A percentile compares a stretch with the other conserved stretches of the same genome.
phyloP scores from a whole-genome alignment of 345 rosid genomes.

The Aurinia saxatilis region DNA sequence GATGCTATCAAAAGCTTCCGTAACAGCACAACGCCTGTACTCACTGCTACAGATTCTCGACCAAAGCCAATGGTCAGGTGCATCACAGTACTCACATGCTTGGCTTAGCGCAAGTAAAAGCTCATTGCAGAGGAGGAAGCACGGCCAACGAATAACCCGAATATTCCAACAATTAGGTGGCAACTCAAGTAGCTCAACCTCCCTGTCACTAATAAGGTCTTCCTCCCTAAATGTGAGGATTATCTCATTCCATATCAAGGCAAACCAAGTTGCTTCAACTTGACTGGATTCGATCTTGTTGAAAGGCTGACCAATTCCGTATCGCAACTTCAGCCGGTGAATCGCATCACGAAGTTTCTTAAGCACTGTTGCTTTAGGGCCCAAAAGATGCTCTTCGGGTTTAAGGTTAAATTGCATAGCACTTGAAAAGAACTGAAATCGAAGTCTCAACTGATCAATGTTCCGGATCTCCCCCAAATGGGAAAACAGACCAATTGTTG shows the following conservation, averaged over 20 bases:
- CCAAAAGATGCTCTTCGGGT: slow-evolving; percentile 51
- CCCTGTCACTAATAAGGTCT: slow-evolving; percentile 68
- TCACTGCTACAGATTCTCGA: slow-evolving; percentile 65
- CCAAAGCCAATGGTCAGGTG: slow-evolving; percentile 80
- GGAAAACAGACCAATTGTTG: slow-evolving; percentile 54
- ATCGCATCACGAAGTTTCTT: slow-evolving; percentile 76
- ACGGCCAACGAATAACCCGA: slow-evolving; percentile 88
- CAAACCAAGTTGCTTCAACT: slow-evolving; percentile 80
- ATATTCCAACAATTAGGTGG: slow-evolving; percentile 81
- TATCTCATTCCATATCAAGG: slow-evolving; percentile 89
- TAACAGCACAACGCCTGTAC: slow-evolving; percentile 82
- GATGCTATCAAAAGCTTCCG: slow-evolving; percentile 83
- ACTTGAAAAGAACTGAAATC: slow-evolving; percentile 90
- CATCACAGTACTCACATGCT: slow-evolving; percentile 62
- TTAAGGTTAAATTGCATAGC: slow-evolving; percentile 89
- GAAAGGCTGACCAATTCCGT: slow-evolving; percentile 80
- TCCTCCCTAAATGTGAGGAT: slow-evolving; percentile 71
- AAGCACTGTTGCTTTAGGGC: slow-evolving; percentile 52
- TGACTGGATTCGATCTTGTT: slow-evolving; percentile 77
- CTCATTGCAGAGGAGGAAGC: slow-evolving; percentile 82
- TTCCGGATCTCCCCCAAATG: slow-evolving; percentile 92
- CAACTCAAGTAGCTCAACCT: slow-evolving; percentile 72
- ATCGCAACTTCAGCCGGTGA: slow-evolving; percentile 63
- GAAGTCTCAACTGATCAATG: slow-evolving; percentile 73
- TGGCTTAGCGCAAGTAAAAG: slow-evolving; percentile 75